phyloP scores from a whole-genome alignment of 2,329 filamentous ascomycete genomes.

The Calonectria ilicicola region DNA sequence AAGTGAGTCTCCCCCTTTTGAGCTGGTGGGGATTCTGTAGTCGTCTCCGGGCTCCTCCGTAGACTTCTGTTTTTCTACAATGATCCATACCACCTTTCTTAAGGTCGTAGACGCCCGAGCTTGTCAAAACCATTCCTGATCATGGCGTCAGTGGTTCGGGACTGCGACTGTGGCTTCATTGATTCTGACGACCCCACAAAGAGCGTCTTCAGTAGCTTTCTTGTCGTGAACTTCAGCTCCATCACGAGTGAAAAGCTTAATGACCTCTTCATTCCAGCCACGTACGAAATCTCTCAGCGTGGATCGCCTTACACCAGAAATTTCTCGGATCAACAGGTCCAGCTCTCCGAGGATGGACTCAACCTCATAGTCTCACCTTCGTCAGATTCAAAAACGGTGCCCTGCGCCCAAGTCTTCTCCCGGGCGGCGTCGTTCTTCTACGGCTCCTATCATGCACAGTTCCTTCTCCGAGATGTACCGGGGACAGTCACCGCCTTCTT shows the following conservation, averaged over 20 bases:
- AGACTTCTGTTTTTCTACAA: too few species aligned
- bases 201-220: neutral
- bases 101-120: neutral
- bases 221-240: neutral
- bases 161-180: neutral
- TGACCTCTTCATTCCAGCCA: conserved; percentile 4
- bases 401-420: neutral
- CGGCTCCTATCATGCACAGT: neutral
- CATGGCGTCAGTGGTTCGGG: neutral
- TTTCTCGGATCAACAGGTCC: neutral
- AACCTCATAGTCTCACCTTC: conserved; percentile 2
- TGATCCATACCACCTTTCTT: too few species aligned
- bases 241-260: neutral
- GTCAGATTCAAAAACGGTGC: neutral
- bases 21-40: too few species aligned
- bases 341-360: neutral
- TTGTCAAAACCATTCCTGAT: neutral
- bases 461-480: neutral
- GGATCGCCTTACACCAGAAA: conserved; percentile 9
- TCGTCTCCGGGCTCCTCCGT: too few species aligned
- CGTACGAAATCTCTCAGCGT: neutral
- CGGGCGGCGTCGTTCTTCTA: neutral
- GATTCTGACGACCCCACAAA: neutral
- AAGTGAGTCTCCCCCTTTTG: too few species aligned
- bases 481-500: conserved; percentile 10